Evolutionary conservation across 768 basidiomycete species (phyloP), one percentile per base, ranked within the genome.

Genomic region (Kondoa malvinella): DNA sequence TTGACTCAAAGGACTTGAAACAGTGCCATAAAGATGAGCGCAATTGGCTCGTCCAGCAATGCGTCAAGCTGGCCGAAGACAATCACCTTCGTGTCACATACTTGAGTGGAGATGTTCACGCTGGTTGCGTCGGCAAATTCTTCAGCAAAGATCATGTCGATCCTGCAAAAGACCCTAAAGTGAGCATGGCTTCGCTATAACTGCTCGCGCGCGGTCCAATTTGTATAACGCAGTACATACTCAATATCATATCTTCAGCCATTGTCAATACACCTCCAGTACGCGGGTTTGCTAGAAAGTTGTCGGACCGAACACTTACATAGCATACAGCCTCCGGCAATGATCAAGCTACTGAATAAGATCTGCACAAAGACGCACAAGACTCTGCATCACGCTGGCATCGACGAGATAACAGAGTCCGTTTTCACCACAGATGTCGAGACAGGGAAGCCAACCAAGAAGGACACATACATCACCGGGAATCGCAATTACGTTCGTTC

Each of bases 221-320:
- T n/a, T n/a, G n/a, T n/a, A n/a, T n/a, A n/a, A n/a, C n/a, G n/a
- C n/a, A n/a, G 58, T 95, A 89, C 77, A 96, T 97, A 92, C 75
- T 92, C 60, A 92, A 94, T 72, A 66, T 92, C 34, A 82, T 89
- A 8, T 84, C 88, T 2, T 90, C 89, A 73, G 94, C 94, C 16
- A 97, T 99, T 71, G 94, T 99, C 61, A 94, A 95, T 75, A 95
- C 94, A 3, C 92, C 8, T 59, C 4, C 21, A 25, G 4, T 29
- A 25, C 58, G 14, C 58, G 21, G 4, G 4, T 8, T 14, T 31
- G 4, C 14, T 12, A 4, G 30, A 4, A 12, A 25, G 8, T 25
- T 25, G 12, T 25, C 58, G 30, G 12, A 14, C 14, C 30, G 58
- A 59, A 29, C 56, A 27, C 58, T 17, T 26, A 31, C 14, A 14